A percentile compares a stretch with the other conserved stretches of the same genome.
phyloP scores from a whole-genome alignment of 169 alveolate species.

The Eimeria falciformis region DNA sequence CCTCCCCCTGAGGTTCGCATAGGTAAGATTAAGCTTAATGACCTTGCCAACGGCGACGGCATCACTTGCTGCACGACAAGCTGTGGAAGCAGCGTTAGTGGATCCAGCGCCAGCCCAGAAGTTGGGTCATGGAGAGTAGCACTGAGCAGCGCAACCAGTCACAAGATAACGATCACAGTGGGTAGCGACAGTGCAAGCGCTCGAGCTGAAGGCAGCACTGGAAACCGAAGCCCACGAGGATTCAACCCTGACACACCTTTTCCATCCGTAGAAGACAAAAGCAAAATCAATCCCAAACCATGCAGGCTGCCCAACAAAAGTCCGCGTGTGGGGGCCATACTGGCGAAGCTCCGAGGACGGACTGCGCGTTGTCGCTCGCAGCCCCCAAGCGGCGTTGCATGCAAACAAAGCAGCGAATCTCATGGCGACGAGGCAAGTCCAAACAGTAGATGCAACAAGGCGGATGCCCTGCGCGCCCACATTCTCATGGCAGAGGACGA shows the following conservation, averaged over 20 bases:
- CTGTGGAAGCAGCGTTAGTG: conserved; percentile 62
- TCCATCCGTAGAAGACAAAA: not conserved
- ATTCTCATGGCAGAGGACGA: conserved; percentile 46
- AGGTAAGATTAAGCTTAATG: conserved; percentile 31
- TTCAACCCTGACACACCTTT: not conserved
- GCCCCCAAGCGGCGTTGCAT: conserved; percentile 9
- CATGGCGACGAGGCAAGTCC: not conserved
- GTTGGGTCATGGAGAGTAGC: not conserved
- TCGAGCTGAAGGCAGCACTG: conserved; percentile 58
- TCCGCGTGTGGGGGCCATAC: conserved; percentile 16
- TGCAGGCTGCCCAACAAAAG: conserved; percentile 9
- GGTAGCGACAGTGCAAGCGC: conserved; percentile 56
- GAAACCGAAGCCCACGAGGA: conserved; percentile 23
- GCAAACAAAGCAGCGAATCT: not conserved
- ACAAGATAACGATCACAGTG: not conserved
- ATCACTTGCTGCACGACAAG: conserved; percentile 62
- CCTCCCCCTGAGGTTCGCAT: not conserved
- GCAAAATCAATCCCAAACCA: not conserved
- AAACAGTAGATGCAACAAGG: not conserved
- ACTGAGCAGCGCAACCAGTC: not conserved
- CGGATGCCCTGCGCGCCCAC: conserved; percentile 60
- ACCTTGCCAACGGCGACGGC: conserved; percentile 32
- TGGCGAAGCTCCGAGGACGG: conserved; percentile 1
- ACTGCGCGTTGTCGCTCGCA: conserved; percentile 34
- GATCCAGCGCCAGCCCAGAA: conserved; percentile 41